Evolutionary conservation across 306 rosid genomes (phyloP).

Genomic region (Vicia villosa): DNA sequence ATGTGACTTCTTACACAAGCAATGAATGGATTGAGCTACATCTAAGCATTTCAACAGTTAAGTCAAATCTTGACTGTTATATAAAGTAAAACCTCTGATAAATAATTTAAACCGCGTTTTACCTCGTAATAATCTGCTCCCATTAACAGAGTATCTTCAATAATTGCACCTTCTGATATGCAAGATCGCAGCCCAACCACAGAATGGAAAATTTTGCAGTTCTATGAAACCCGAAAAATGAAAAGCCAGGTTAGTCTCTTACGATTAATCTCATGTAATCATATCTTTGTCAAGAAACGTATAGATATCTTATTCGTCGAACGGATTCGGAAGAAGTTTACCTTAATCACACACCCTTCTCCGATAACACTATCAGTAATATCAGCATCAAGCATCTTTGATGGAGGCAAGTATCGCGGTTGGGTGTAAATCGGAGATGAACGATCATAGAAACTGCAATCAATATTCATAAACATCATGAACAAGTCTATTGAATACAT

Average conservation of each 20-base stretch:
- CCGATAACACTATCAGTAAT: constrained; percentile 97
- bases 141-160: constrained; percentile 93
- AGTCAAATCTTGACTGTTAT: constrained; percentile 6
- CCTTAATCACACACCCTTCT: constrained; percentile 99
- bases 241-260: constrained; percentile 31
- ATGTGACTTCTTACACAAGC: neutral
- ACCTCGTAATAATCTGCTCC: constrained; percentile 99
- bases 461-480: constrained; percentile 26
- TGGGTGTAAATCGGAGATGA: constrained; percentile 99
- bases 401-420: constrained; percentile 96
- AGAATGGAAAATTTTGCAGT: constrained; percentile 95
- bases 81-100: neutral
- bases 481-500: constrained; percentile 19
- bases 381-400: constrained; percentile 99
- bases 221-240: constrained; percentile 47
- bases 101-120: constrained; percentile 19
- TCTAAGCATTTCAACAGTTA: constrained; percentile 4
- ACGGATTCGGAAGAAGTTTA: constrained; percentile 26
- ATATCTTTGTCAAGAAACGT: neutral
- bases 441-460: constrained; percentile 89
- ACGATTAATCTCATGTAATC: neutral
- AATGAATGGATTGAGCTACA: constrained; percentile 1
- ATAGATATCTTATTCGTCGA: constrained; percentile 1
- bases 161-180: constrained; percentile 94
- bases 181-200: constrained; percentile 95